Percentiles rank a stretch among this genome's conserved stretches.
These are phyloP conservation scores for Wallacemonas sp. DNA, from an alignment of 208 protist species.

Conservation along the genomic window DNA sequence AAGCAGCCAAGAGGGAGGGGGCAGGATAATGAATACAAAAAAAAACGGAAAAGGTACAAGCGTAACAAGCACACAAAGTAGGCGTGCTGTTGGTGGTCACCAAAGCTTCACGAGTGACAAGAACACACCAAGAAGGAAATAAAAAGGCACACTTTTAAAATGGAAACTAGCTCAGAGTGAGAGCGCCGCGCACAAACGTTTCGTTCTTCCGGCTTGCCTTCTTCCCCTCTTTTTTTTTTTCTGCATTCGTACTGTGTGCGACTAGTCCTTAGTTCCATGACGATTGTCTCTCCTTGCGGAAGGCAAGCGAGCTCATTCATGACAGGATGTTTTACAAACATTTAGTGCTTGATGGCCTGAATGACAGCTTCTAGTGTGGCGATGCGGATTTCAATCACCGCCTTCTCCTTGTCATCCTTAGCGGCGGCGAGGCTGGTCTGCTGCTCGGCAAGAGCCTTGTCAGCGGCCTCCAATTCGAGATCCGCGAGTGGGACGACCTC, in stretches of 20 bases:
- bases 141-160: not conserved
- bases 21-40: too few relatives aligned
- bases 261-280: too few relatives aligned
- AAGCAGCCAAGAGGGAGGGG: not conserved
- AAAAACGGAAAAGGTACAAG: constrained; percentile 1
- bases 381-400: constrained; percentile 83
- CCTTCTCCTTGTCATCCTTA: constrained; percentile 83
- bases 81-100: not conserved
- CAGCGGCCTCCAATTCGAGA: constrained; percentile 71
- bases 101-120: constrained; percentile 4
- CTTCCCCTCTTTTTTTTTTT: not conserved
- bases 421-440: constrained; percentile 50
- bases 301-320: not conserved
- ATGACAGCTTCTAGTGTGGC: constrained; percentile 76
- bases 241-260: constrained; percentile 10
- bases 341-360: constrained; percentile 59
- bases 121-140: not conserved
- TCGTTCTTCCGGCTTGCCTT: not conserved
- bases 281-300: not conserved
- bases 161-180: too few relatives aligned
- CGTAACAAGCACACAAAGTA: not conserved
- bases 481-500: constrained; percentile 85
- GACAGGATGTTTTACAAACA: not conserved
- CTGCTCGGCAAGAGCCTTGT: constrained; percentile 82
- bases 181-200: not conserved